Evolutionary conservation across 805 yeast genomes (phyloP), one percentile per base, ranked within the genome.

Genomic region (Yarrowia phangngaensis): DNA sequence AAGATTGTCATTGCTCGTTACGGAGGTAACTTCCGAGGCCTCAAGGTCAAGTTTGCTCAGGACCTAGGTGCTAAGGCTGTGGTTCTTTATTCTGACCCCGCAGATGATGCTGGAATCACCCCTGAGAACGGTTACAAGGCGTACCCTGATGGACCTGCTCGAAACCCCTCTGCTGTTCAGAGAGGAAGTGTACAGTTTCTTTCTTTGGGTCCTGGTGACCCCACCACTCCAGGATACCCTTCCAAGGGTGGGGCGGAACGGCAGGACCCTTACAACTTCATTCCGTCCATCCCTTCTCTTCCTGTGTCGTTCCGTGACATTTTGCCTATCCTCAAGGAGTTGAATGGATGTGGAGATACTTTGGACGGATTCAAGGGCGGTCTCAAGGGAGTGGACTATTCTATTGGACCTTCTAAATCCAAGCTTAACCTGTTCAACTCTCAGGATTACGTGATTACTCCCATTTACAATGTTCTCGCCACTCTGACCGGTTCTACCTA

Each of bases 31-130:
- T 81, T 77, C 67, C 71, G 92, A 24, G 92, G 92, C 12, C 69
- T 83, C 54, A 84, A 84, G 60, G 84, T 84, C 45, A 78, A 80
- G 59, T 79, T 79, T 62, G 92, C 90, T 12, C 82, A 84, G 64
- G 81, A 82, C 34, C 66, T 68, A 22, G 89, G 88, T 22, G 83
- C 83, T 24, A 62, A 67, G 47, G 92, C 81, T 24, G 88, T 77
- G 3, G 60, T 84, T 12, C 67, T 84, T 22, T 84, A 79, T 60
- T 68, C 83, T 2, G 92, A 84, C 55, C 87, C 89, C 7, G 75
- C 71, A 13, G 88, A 83, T 55, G 73, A 71, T 48, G 68, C 64
- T 26, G 63, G 58, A 8, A 61, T 77, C 35, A 72, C 74, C 9
- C 73, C 70, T 17, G 71, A 70, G 27, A 74, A 79, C 51, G 87